Base-by-base conservation (phyloP, 139 green algal species). In the Gonium pectorale region DNA sequence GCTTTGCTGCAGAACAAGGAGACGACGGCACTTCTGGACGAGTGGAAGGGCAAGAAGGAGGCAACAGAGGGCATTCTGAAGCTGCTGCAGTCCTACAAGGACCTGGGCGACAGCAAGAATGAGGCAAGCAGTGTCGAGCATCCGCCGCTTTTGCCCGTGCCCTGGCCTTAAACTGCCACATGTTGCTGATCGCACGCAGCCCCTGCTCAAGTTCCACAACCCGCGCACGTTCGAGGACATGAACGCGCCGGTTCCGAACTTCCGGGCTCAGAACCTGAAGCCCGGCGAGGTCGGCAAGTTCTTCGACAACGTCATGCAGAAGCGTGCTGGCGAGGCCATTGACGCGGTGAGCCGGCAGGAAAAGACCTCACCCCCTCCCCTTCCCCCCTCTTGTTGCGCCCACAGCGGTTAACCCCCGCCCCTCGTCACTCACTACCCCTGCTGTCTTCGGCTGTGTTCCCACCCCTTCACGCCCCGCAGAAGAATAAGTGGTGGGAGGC, bases 161-260 rank as follows among this genome's bases (percentile, higher is more conserved):
- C 60, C 27, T 22, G 7, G 29, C 5, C 60, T 67, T 8, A 67
- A 29, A 8, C 60, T 17, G 5, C 27, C 60, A 38, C 22, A 8
- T 29, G 5, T 9, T 72, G 22, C 35, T 62, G 8, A 26, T 43
- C n/a, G 13, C 22, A 3, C 72, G 86, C 87, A 94, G 90, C 89
- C 91, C 3, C 91, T 91, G 64, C 80, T 94, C 26, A 91, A 94
- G 87, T 90, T 79, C 83, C 91, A 94, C 71, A 94, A 94, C 86
- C 91, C 87, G 31, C 80, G 89, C n/a, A 92, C 89, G 26, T 94
- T 92, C 64, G 91, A 94, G 89, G 89, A 92, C 87, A 43, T 94
- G 60, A 72, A 80, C 64, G 86, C 87, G 69, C 80, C 91, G 3
- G 87, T 94, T n/a, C 91, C 91, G 43, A 94, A 94, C 86, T 94